Percentiles rank a stretch among this genome's conserved stretches.
Conservation (phyloP, 371 early-diverging fungal genomes). For the Mortierella sp. region DNA sequence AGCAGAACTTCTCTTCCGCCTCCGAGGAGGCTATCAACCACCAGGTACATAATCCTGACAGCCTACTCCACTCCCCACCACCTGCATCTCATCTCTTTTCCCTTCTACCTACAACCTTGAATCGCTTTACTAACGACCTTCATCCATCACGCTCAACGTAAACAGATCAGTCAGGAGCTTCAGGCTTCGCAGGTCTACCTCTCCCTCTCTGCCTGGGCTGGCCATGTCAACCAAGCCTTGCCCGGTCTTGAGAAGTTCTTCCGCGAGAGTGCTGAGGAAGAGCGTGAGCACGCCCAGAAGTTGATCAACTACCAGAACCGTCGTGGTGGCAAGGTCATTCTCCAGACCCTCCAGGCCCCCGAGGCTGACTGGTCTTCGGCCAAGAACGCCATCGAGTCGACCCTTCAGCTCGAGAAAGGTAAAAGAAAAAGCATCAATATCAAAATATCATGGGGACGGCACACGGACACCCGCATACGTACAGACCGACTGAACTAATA, state of each 20-base stretch:
- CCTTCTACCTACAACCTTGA: neutral
- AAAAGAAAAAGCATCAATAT: slow-evolving; percentile 5
- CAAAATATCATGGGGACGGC: too few relatives aligned
- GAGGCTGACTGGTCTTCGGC: slow-evolving; percentile 74
- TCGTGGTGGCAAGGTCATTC: slow-evolving; percentile 67
- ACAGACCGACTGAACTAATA: neutral
- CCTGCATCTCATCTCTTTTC: neutral
- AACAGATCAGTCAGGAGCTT: slow-evolving; percentile 70
- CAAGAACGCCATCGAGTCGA: slow-evolving; percentile 72
- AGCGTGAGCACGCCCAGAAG: slow-evolving; percentile 69
- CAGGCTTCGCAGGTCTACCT: slow-evolving; percentile 74
- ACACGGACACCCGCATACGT: neutral
- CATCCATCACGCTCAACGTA: too few relatives aligned
- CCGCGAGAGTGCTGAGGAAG: slow-evolving; percentile 66
- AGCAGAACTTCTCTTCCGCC: slow-evolving; percentile 72
- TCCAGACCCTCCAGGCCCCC: slow-evolving; percentile 57
- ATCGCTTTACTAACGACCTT: too few relatives aligned
- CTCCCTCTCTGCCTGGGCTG: slow-evolving; percentile 74
- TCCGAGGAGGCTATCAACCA: slow-evolving; percentile 75
- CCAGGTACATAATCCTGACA: slow-evolving; percentile 54
- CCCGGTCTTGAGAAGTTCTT: slow-evolving; percentile 78
- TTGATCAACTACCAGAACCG: slow-evolving; percentile 71
- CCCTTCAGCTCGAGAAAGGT: slow-evolving; percentile 76
- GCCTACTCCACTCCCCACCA: neutral
- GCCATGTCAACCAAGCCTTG: slow-evolving; percentile 68